These are phyloP conservation scores for Dioszegia crocea DNA, from an alignment of 768 basidiomycete species.

Conservation along the genomic window DNA sequence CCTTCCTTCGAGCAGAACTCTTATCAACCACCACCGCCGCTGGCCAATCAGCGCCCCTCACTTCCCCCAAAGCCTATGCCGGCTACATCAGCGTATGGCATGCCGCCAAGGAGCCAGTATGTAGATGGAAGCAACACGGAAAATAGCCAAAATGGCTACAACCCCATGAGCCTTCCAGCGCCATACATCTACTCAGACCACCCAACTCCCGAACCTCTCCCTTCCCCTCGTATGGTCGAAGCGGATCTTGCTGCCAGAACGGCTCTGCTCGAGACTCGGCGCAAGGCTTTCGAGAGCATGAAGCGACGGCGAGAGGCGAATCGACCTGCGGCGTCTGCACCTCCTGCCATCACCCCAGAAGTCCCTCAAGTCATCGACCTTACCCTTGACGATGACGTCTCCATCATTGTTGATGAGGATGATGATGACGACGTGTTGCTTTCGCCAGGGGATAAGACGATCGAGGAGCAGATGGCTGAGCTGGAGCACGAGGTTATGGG, in stretches of 20 bases:
- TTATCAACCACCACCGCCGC: no score
- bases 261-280: slow-evolving; percentile 25
- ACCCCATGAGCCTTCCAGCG: no score
- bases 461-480: slow-evolving; percentile 35
- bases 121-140: no score
- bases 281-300: slow-evolving; percentile 38
- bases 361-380: neutral
- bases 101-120: no score
- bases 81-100: no score
- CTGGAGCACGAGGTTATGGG: slow-evolving; percentile 33
- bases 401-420: neutral
- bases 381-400: neutral
- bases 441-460: slow-evolving; percentile 11
- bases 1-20: no score
- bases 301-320: slow-evolving; percentile 13
- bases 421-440: neutral
- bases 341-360: neutral
- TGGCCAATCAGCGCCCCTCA: no score
- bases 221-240: neutral
- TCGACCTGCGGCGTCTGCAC: neutral
- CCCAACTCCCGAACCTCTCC: neutral
- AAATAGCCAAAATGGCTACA: no score
- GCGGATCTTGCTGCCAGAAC: slow-evolving; percentile 13
- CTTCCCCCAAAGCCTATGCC: no score
- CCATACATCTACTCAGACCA: neutral